These are phyloP conservation scores for Fonsecaea erecta DNA, from an alignment of 2,329 filamentous ascomycete species.

Conservation along the genomic window DNA sequence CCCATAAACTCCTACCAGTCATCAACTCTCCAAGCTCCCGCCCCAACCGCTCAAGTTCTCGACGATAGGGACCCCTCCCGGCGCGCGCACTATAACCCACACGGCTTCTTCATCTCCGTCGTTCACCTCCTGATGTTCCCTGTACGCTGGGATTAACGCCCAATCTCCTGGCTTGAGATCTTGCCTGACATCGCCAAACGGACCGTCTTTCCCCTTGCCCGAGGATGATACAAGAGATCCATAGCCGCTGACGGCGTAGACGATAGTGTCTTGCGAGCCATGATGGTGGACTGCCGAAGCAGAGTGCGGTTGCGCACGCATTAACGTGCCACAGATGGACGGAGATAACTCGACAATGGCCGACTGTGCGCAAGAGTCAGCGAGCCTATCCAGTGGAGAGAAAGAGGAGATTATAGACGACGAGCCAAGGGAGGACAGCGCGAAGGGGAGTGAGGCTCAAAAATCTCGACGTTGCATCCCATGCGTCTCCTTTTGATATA, in stretches of 20 bases:
- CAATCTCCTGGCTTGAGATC: constrained; percentile 68
- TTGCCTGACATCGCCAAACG: constrained; percentile 59
- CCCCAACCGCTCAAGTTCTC: constrained; percentile 69
- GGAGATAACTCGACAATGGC: constrained; percentile 69
- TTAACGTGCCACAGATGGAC: constrained; percentile 67
- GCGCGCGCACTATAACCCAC: constrained; percentile 69
- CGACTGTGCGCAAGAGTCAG: constrained; percentile 40
- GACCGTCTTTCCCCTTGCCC: constrained; percentile 47
- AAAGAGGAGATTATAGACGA: background rate
- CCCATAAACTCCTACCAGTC: background rate
- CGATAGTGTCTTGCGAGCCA: constrained; percentile 69
- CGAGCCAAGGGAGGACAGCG: too few relatives aligned
- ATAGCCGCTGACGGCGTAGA: constrained; percentile 67
- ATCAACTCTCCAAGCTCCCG: constrained; percentile 30
- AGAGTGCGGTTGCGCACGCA: constrained; percentile 67
- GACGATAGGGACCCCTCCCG: constrained; percentile 61
- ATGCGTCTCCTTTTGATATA: too few relatives aligned
- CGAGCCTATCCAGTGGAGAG: background rate
- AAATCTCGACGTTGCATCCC: background rate
- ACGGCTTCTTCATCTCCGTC: constrained; percentile 66
- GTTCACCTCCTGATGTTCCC: constrained; percentile 73
- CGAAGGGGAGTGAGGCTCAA: too few relatives aligned
- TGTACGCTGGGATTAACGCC: constrained; percentile 70
- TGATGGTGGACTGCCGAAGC: constrained; percentile 70
- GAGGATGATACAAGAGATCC: constrained; percentile 58